phyloP scores from a whole-genome alignment of 805 yeast species.

The Ogataea trehaloabstinens region DNA sequence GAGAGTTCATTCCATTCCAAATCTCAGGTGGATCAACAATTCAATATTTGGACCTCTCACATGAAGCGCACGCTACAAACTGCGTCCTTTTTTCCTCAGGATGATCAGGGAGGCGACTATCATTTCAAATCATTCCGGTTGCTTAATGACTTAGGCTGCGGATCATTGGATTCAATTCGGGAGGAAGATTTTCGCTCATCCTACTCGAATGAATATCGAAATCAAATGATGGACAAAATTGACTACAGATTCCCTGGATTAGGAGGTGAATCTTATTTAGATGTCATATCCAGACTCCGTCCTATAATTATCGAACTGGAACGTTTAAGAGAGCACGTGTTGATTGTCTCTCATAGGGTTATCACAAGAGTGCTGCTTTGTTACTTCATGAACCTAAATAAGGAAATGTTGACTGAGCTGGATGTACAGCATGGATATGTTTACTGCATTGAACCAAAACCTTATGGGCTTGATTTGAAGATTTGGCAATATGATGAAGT shows the following conservation, averaged over 20 bases:
- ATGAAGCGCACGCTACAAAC: constrained; percentile 33
- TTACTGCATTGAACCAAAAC: constrained; percentile 38
- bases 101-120: constrained; percentile 24
- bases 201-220: constrained; percentile 28
- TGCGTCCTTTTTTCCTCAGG: constrained; percentile 29
- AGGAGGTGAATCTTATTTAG: constrained; percentile 39
- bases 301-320: constrained; percentile 37
- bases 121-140: constrained; percentile 32
- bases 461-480: constrained; percentile 37
- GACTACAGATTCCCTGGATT: constrained; percentile 35
- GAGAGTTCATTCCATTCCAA: constrained; percentile 18
- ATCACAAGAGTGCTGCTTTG: constrained; percentile 35
- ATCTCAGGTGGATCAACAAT: constrained; percentile 24
- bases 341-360: constrained; percentile 34
- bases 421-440: constrained; percentile 36
- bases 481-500: constrained; percentile 36
- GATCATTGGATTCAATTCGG: constrained; percentile 31
- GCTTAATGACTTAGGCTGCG: constrained; percentile 36
- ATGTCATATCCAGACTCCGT: constrained; percentile 33
- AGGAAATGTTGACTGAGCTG: constrained; percentile 36
- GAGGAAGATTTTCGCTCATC: constrained; percentile 29
- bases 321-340: constrained; percentile 34
- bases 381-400: constrained; percentile 36
- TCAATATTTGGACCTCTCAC: constrained; percentile 36
- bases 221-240: constrained; percentile 30